Base-by-base conservation (phyloP, 1,139 yeast genomes). In the Debaryomycetaceae sp. region DNA sequence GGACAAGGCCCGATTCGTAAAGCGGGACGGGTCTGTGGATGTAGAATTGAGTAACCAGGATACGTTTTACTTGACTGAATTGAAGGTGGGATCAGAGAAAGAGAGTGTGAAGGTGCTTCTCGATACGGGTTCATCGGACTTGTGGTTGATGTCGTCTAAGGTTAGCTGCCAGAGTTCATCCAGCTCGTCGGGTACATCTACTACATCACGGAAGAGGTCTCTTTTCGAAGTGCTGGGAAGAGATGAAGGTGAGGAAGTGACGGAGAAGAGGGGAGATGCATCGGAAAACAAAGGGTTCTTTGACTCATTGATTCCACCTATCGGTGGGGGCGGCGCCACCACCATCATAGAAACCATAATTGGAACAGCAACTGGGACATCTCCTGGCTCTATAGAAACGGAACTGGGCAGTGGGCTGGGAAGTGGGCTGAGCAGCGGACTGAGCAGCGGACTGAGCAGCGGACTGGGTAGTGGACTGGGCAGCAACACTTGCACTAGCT, bases 51-150 rank as follows among this genome's bases (percentile, higher is more conserved):
- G 54, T 14, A 79, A 79, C 51, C 60, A 67, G 44, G 56, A 58
- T 14, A 70, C 75, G 3, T 80, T 75, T 50, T 81, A 80, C 53
- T 59, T 74, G 46, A 75, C 76, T 1, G 59, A 58, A 8, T 48
- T 78, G 40, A 42, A 53, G 31, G 50, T 67, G 30, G 77, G 77
- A 1, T 58, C 69, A 8, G 51, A 62, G 30, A 42, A 51, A 13
- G 64, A 67, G 39, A 36, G 48, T 26, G 61, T 60, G 17, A 53
- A 56, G 4, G 70, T 68, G 2, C 54, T 70, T 42, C 64, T 71
- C 7, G 77, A 71, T 47, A 71, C 77, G 17, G 76, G 76, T 7
- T 67, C 73, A 3, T 68, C 75, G 7, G 77, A 71, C 48, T 61
- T 71, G 44, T 71, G 76, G 77, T 61, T 71, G 29, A 64, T 67